Conservation (phyloP, 768 basidiomycete genomes). For the Atractiella rhizophila region DNA sequence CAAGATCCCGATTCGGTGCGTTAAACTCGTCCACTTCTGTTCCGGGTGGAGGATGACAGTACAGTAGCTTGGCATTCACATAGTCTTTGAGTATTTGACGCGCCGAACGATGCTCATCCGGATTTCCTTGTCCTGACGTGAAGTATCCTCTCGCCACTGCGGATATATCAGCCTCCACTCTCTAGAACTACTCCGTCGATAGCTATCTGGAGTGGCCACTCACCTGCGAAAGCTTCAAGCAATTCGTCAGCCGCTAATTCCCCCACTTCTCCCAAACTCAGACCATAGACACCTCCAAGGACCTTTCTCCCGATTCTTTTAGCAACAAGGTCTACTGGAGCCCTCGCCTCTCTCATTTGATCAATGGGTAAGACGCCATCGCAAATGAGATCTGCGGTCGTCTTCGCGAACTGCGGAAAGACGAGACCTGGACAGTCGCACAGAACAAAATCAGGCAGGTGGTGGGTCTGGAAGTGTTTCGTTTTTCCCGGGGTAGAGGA, state of each 20-base stretch:
- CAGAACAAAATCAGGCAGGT: slow-evolving; percentile 66
- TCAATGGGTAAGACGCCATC: slow-evolving; percentile 95
- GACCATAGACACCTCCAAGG: slow-evolving; percentile 70
- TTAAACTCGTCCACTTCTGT: slow-evolving; percentile 47
- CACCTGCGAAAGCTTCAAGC: slow-evolving; percentile 73
- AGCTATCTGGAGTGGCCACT: slow-evolving; percentile 26
- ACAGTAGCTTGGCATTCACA: slow-evolving; percentile 76
- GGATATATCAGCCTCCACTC: neutral
- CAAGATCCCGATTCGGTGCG: slow-evolving; percentile 35
- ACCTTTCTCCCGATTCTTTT: slow-evolving; percentile 55
- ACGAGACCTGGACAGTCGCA: slow-evolving; percentile 97
- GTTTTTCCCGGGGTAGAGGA: slow-evolving; percentile 96
- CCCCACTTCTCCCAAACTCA: slow-evolving; percentile 58
- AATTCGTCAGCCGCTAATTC: slow-evolving; percentile 44
- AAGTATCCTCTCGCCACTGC: slow-evolving; percentile 78
- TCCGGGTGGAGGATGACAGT: slow-evolving; percentile 56
- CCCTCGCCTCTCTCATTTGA: slow-evolving; percentile 79
- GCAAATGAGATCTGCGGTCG: slow-evolving; percentile 81
- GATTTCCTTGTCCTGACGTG: slow-evolving; percentile 82
- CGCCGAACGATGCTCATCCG: slow-evolving; percentile 82
- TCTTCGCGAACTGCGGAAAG: slow-evolving; percentile 93
- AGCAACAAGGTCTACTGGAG: slow-evolving; percentile 50
- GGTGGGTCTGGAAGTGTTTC: slow-evolving; percentile 95
- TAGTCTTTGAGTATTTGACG: slow-evolving; percentile 88
- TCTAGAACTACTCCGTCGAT: neutral